Base-by-base conservation (phyloP, 768 basidiomycete genomes). In the Suillus discolor region DNA sequence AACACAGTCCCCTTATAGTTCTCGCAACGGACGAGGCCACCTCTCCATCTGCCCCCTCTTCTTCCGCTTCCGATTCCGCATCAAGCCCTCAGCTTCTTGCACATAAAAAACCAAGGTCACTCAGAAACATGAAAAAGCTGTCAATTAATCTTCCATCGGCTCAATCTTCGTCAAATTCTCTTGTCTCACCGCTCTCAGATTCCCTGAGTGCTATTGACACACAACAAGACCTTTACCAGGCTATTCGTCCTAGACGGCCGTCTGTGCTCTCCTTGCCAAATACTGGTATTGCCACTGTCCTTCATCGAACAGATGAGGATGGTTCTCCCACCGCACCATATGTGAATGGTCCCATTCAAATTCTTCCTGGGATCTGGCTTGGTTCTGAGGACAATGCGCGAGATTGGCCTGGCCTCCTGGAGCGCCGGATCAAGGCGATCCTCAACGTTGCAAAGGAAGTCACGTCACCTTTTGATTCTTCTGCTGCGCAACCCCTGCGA, bases 381-480 rank as follows among this genome's bases (percentile, higher is more conserved):
- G 96, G 95, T 68, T 92, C 92, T 64, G 94, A 96, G 76, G 94
- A 95, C 78, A 96, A 96, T 70, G 94, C 92, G 53, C 86, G 89
- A 65, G 91, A 96, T 77, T 93, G 91, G 89, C 81, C 80, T 49
- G 81, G 82, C 34, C 87, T 96, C 65, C 72, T 86, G 28, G 85
- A 90, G 61, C 85, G 88, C 41, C 87, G 89, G 45, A 94, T 96
- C 73, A 86, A 84, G 67, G 87, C 91, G 54, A 85, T 97, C 25
- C 85, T 97, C 77, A 96, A 97, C 75, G 96, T 97, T 41, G 95
- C 95, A 55, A 95, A 96, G 80, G 95, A 97, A 76, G 92, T 97
- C 68, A 75, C 82, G 53, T 86, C 87, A n/a, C 87, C 89, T 60
- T 87, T 92, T 71, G 89, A 91, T 71, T 68, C 81, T 34, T 70